phyloP scores from a whole-genome alignment of 164 flowering plant species.

The Tetrastigma voinierianum region DNA sequence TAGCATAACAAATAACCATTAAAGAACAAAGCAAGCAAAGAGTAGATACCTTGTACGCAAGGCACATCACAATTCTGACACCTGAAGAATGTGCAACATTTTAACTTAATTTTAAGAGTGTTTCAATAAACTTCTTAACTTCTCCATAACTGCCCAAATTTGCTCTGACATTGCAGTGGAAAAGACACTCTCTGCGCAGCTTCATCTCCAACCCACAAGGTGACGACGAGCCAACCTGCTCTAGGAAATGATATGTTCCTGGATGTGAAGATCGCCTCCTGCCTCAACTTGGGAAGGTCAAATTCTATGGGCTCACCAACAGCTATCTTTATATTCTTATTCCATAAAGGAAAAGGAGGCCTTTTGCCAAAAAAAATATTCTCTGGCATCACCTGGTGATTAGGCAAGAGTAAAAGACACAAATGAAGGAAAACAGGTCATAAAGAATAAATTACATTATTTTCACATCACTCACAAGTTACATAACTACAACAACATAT shows the following conservation, averaged over 20 bases:
- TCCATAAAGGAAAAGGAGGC: slow-evolving; percentile 76
- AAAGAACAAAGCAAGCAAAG: too few species aligned
- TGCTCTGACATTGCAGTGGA: slow-evolving; percentile 61
- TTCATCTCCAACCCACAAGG: slow-evolving; percentile 56
- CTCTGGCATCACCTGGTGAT: slow-evolving; percentile 92
- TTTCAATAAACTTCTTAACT: slow-evolving; percentile 38
- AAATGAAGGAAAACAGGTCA: neutral
- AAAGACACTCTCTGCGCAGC: slow-evolving; percentile 79
- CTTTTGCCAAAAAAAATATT: slow-evolving; percentile 67
- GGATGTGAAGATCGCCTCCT: slow-evolving; percentile 52
- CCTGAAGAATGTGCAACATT: too few species aligned
- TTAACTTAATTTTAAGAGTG: slow-evolving; percentile 14
- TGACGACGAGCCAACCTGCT: slow-evolving; percentile 47
- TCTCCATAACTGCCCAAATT: slow-evolving; percentile 69
- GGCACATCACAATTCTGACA: too few species aligned
- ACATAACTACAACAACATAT: too few species aligned
- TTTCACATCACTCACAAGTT: too few species aligned
- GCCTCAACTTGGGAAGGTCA: slow-evolving; percentile 60
- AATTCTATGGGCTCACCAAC: slow-evolving; percentile 89
- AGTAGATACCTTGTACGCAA: too few species aligned
- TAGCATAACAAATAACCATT: too few species aligned
- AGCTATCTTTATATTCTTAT: slow-evolving; percentile 53
- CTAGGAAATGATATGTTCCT: slow-evolving; percentile 21
- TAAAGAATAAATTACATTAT: neutral
- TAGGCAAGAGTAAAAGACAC: neutral